A percentile compares a stretch with the other conserved stretches of the same genome.
Evolutionary conservation across 768 basidiomycete genomes (phyloP).

Genomic region (Candolleomyces efflorescens): DNA sequence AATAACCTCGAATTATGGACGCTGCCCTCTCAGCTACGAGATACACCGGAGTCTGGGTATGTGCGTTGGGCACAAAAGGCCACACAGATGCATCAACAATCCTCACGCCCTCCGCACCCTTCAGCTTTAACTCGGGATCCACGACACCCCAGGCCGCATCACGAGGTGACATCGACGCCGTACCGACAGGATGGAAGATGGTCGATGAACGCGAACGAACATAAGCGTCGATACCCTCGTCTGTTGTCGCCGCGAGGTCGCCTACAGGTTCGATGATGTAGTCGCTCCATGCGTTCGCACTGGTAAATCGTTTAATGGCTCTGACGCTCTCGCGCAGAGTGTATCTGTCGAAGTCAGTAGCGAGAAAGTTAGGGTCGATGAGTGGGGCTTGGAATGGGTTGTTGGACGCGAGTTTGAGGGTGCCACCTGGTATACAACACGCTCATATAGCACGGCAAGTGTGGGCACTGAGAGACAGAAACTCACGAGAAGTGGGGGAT

Average conservation of each 20-base stretch:
- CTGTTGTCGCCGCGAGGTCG: slow-evolving; percentile 11
- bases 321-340: slow-evolving; percentile 19
- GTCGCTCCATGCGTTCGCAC: slow-evolving; percentile 19
- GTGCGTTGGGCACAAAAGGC: slow-evolving; percentile 26
- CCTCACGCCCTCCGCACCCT: slow-evolving; percentile 24
- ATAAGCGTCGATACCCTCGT: slow-evolving; percentile 16
- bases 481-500: slow-evolving; percentile 26
- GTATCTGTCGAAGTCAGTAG: slow-evolving; percentile 20
- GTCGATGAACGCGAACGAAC: slow-evolving; percentile 14
- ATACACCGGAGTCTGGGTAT: slow-evolving; percentile 31
- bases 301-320: slow-evolving; percentile 16
- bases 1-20: slow-evolving; percentile 1
- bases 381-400: slow-evolving; percentile 21
- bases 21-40: slow-evolving; percentile 30
- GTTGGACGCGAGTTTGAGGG: slow-evolving; percentile 14
- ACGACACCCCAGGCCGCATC: slow-evolving; percentile 22
- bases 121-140: slow-evolving; percentile 24
- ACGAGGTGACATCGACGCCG: slow-evolving; percentile 20
- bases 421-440: slow-evolving; percentile 10
- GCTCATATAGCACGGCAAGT: not conserved
- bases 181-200: slow-evolving; percentile 23
- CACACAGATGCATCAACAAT: slow-evolving; percentile 28
- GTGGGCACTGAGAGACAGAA: slow-evolving; percentile 19
- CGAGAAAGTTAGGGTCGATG: slow-evolving; percentile 36
- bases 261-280: slow-evolving; percentile 20